These are phyloP conservation scores for Selaginella moellendorffii DNA, from an alignment of 75 land plant genomes.

Conservation along the genomic window DNA sequence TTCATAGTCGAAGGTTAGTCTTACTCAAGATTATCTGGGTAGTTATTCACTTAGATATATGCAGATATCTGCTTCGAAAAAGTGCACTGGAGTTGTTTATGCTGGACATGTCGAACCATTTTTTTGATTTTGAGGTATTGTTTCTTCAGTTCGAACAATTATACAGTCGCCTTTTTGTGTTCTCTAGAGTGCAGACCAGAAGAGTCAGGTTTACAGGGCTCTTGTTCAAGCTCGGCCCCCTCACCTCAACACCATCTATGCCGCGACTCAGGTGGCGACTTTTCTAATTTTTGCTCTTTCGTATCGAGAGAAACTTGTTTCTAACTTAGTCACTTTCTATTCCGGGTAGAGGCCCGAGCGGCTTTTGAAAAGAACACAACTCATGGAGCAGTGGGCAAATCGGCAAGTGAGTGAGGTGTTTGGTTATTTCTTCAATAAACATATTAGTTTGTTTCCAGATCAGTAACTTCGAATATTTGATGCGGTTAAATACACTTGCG, in stretches of 20 bases:
- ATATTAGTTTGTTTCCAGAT: slow-evolving; percentile 46
- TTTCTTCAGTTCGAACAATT: background rate
- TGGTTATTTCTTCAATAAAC: too few relatives aligned
- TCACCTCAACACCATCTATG: slow-evolving; percentile 69
- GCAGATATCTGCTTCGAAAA: slow-evolving; percentile 81
- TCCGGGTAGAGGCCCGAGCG: slow-evolving; percentile 82
- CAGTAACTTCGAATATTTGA: slow-evolving; percentile 97
- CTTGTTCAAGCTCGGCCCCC: slow-evolving; percentile 92
- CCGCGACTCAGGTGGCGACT: slow-evolving; percentile 78
- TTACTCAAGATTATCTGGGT: background rate
- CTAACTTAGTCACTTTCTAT: background rate
- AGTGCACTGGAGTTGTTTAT: slow-evolving; percentile 96
- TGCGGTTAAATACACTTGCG: slow-evolving; percentile 95
- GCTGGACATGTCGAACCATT: slow-evolving; percentile 86
- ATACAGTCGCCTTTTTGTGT: too few relatives aligned
- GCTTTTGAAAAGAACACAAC: slow-evolving; percentile 73
- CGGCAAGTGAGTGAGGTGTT: slow-evolving; percentile 74
- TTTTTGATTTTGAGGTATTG: slow-evolving; percentile 93
- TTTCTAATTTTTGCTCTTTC: background rate
- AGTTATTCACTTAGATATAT: slow-evolving; percentile 8
- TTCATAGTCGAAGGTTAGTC: slow-evolving; percentile 81
- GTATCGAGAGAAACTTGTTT: background rate
- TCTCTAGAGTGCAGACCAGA: slow-evolving; percentile 61
- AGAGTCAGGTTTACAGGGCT: slow-evolving; percentile 75
- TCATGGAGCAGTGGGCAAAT: slow-evolving; percentile 93